Base-by-base conservation (phyloP, 306 rosid species). In the Trifolium pratense region DNA sequence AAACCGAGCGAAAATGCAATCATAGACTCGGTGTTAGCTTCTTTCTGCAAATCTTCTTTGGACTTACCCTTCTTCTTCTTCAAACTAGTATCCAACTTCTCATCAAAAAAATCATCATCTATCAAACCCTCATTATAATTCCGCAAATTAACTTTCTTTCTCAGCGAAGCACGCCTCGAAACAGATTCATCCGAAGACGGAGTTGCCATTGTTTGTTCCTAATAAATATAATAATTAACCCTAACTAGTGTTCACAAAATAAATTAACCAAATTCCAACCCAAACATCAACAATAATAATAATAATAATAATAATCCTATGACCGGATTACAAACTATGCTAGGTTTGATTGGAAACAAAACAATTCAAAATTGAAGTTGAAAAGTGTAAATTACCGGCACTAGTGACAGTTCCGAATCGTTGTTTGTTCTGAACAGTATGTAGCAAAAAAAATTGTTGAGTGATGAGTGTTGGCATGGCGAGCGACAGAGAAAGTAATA, bases 11-110 rank as follows among this genome's bases (percentile, higher is more conserved):
- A 94, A 3, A 91, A 39, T 0, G 96, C 97, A 69, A 91, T 94
- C 99, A 94, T 91, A 9, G 99, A 92, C 89, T 94, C 99, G 0
- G 86, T 84, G 73, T 89, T 89, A 0, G 99, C 91, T 77, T 91
- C 99, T 80, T 87, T 94, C 85, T 94, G 92, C 75, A 94, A 56
- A 85, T 86, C 99, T 70, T 81, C 82, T 29, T 25, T 82, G 2
- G 88, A 85, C 77, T 74, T 85, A 34, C 21, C 83, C 84, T 36
- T 36, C 2, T 70, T 88, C 78, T 84, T 94, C 89, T 87, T 91
- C 21, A 78, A 88, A 67, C 81, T 74, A 45, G 78, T 81, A 5
- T 93, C 97, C 55, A 91, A 52, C 64, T 89, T 90, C 75, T 90
- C 81, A 82, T 93, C 98, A 31, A 85, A 75, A 57, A 87, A 2